Conservation (phyloP, 176 grass and related monocot genomes). For the Thinopyrum elongatum region DNA sequence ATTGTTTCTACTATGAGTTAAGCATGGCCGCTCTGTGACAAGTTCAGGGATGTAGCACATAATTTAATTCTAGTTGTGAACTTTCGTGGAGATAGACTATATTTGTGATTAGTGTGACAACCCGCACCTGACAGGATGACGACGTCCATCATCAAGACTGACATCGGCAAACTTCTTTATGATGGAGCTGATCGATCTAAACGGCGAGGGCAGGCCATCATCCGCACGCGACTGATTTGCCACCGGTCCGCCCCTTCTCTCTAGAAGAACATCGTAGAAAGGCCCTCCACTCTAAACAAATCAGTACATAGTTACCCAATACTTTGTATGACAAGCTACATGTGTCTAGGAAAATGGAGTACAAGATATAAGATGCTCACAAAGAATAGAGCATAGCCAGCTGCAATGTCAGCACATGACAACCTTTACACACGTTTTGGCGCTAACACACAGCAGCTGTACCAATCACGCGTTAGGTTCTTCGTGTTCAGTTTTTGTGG, state of each 20-base stretch:
- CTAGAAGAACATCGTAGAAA: conserved; percentile 45
- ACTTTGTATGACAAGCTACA: neutral
- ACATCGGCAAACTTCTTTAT: conserved; percentile 39
- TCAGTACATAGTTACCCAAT: neutral
- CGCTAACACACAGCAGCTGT: rapidly evolving
- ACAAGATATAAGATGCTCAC: conserved; percentile 21
- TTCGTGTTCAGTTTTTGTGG: too few species aligned
- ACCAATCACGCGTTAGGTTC: too few species aligned
- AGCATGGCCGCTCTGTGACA: too few species aligned
- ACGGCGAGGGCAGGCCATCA: conserved; percentile 53
- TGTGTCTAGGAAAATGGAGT: neutral
- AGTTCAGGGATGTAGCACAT: neutral
- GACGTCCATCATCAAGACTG: conserved; percentile 43
- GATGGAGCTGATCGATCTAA: conserved; percentile 34
- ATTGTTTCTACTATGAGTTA: too few species aligned
- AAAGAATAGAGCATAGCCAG: conserved; percentile 52
- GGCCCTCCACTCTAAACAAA: conserved; percentile 53
- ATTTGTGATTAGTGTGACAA: neutral
- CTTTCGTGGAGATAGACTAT: neutral
- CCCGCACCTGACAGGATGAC: conserved; percentile 57
- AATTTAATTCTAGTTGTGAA: too few species aligned
- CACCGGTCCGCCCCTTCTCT: conserved; percentile 53
- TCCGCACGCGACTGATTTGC: conserved; percentile 64
- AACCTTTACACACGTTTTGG: neutral
- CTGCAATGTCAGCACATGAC: conserved; percentile 71